Conservation (phyloP, 352 stramenopile species). For the Pythium scleroteichum region DNA sequence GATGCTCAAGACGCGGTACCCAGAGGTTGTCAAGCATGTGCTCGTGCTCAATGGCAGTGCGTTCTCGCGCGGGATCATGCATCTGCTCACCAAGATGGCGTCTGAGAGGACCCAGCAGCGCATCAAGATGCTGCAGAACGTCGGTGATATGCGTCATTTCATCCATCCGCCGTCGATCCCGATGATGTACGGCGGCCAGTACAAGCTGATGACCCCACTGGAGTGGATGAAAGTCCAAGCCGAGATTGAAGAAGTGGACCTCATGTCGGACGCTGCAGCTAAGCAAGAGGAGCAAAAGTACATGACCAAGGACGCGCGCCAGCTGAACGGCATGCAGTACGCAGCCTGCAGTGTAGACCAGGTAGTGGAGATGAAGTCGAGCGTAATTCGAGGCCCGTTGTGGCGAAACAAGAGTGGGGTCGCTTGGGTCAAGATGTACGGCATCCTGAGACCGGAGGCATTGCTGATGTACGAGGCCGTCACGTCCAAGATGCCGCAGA, state of each 20-base stretch:
- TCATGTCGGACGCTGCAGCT: conserved; percentile 36
- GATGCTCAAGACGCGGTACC: conserved; percentile 64
- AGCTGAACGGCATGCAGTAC: conserved; percentile 84
- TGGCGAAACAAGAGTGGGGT: conserved; percentile 71
- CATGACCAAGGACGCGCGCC: conserved; percentile 52
- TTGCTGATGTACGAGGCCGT: conserved; percentile 71
- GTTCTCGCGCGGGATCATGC: conserved; percentile 51
- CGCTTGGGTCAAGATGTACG: conserved; percentile 72
- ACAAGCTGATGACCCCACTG: conserved; percentile 47
- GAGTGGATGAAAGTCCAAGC: conserved; percentile 71
- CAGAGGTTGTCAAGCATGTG: conserved; percentile 57
- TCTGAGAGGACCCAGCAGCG: conserved; percentile 47
- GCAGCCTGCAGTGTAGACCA: conserved; percentile 64
- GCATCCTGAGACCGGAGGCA: conserved; percentile 63
- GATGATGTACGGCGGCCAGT: conserved; percentile 62
- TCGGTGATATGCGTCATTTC: conserved; percentile 50
- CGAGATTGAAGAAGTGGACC: conserved; percentile 69
- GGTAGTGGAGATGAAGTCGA: conserved; percentile 69
- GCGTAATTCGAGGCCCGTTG: conserved; percentile 62
- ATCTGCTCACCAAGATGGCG: conserved; percentile 53
- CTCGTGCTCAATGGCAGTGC: conserved; percentile 67
- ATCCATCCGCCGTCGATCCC: conserved; percentile 50
- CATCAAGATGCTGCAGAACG: conserved; percentile 49
- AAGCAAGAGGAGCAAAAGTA: conserved; percentile 42
- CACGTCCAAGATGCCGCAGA: conserved; percentile 54